Conservation (phyloP, 1,139 yeast species). For the Lodderomyces beijingensis region DNA sequence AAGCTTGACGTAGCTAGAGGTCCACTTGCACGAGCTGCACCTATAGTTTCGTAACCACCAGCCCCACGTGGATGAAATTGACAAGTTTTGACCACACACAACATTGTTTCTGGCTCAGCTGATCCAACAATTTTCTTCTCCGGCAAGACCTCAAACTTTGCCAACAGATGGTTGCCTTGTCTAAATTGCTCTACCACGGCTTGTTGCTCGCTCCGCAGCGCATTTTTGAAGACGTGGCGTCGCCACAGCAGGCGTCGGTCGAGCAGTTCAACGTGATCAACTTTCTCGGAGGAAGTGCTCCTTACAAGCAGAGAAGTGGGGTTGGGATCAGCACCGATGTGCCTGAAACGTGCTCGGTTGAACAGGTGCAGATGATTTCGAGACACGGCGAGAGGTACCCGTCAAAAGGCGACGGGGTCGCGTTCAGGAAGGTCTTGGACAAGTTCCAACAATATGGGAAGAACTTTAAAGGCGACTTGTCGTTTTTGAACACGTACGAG, state of each 20-base stretch:
- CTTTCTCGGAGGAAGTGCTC: constrained; percentile 46
- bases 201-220: constrained; percentile 25
- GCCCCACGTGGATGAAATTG: constrained; percentile 19
- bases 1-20: no score
- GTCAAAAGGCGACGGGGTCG: constrained; percentile 25
- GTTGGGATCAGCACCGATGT: constrained; percentile 42
- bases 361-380: constrained; percentile 57
- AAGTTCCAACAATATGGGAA: constrained; percentile 19
- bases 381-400: constrained; percentile 79
- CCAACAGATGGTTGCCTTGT: constrained; percentile 30
- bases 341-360: constrained; percentile 52
- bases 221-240: constrained; percentile 28
- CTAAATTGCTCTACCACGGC: constrained; percentile 26
- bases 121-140: no score
- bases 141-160: no score
- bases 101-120: no score
- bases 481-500: constrained; percentile 30
- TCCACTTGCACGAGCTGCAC: no score
- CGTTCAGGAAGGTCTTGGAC: constrained; percentile 16
- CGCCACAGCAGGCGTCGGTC: constrained; percentile 35
- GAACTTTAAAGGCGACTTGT: constrained; percentile 27
- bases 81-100: no score
- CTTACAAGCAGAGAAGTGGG: constrained; percentile 43
- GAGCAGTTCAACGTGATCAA: constrained; percentile 41
- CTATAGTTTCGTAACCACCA: no score